These are phyloP conservation scores for Didymella segeticola DNA, from an alignment of 2,329 filamentous ascomycete species.

Conservation along the genomic window DNA sequence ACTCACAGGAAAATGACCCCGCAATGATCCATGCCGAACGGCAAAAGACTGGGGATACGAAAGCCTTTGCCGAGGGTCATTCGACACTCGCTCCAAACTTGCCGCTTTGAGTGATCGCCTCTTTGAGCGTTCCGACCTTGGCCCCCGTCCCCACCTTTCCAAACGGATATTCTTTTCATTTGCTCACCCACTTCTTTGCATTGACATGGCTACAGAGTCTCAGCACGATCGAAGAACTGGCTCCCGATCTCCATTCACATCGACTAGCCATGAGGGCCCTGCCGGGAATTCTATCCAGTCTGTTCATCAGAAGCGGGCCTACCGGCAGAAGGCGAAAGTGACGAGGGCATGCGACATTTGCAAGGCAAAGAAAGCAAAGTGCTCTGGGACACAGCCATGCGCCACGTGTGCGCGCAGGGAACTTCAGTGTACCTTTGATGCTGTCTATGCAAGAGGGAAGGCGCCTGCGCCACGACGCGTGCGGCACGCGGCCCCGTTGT, in stretches of 20 bases:
- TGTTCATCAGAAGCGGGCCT: conserved; percentile 18
- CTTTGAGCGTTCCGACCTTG: neutral
- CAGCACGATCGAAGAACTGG: neutral
- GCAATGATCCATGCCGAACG: neutral
- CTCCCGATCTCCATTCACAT: neutral
- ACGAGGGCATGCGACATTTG: conserved; percentile 41
- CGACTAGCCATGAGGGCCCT: neutral
- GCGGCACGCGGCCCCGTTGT: neutral
- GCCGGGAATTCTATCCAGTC: conserved; percentile 7
- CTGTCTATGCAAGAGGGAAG: conserved; percentile 35
- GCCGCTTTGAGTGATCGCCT: neutral
- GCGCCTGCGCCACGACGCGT: conserved; percentile 27
- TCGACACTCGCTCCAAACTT: neutral
- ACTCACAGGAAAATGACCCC: neutral
- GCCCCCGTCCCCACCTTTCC: neutral
- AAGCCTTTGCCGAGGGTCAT: neutral
- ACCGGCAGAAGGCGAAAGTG: conserved; percentile 31
- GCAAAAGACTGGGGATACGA: neutral
- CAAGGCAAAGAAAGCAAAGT: conserved; percentile 41
- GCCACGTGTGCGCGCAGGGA: conserved; percentile 26
- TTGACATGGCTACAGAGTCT: neutral
- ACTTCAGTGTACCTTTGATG: conserved; percentile 32
- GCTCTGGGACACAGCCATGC: conserved; percentile 38
- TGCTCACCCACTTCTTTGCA: neutral
- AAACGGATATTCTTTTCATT: conserved; percentile 6